A percentile compares a stretch with the other conserved stretches of the same genome.
Conservation (phyloP, 345 rosid genomes). For the Noccaea bulbosa region DNA sequence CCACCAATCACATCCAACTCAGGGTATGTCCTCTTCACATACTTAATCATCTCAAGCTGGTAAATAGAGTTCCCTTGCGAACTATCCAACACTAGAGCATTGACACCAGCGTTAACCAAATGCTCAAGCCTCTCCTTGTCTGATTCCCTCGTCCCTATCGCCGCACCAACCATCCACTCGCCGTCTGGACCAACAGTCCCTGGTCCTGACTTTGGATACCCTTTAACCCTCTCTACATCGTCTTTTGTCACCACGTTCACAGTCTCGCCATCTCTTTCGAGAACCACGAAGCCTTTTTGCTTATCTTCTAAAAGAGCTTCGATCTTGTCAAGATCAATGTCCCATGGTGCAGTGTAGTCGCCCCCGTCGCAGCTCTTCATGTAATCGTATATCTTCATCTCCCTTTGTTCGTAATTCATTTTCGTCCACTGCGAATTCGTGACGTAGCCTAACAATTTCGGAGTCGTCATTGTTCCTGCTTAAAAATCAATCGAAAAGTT, state of each 20-base stretch:
- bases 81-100: constrained; percentile 82
- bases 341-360: constrained; percentile 55
- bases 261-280: constrained; percentile 63
- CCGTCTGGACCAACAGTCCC: constrained; percentile 77
- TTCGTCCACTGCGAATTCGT: constrained; percentile 59
- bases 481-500: constrained; percentile 17
- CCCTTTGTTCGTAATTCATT: constrained; percentile 51
- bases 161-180: constrained; percentile 92
- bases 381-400: constrained; percentile 59
- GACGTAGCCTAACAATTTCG: constrained; percentile 66
- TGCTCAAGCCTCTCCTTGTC: constrained; percentile 85
- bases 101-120: constrained; percentile 68
- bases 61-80: constrained; percentile 91
- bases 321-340: constrained; percentile 59
- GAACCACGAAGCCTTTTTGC: constrained; percentile 56
- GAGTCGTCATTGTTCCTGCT: constrained; percentile 51
- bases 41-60: constrained; percentile 89
- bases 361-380: constrained; percentile 54
- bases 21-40: constrained; percentile 65
- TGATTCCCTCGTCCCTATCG: constrained; percentile 75
- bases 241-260: constrained; percentile 69
- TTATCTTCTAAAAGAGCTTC: constrained; percentile 52
- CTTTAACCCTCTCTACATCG: constrained; percentile 74
- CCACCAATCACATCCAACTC: constrained; percentile 89
- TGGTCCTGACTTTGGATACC: constrained; percentile 67